phyloP scores from a whole-genome alignment of 1,284 basidiomycete species.

The Cryptococcus sp. region DNA sequence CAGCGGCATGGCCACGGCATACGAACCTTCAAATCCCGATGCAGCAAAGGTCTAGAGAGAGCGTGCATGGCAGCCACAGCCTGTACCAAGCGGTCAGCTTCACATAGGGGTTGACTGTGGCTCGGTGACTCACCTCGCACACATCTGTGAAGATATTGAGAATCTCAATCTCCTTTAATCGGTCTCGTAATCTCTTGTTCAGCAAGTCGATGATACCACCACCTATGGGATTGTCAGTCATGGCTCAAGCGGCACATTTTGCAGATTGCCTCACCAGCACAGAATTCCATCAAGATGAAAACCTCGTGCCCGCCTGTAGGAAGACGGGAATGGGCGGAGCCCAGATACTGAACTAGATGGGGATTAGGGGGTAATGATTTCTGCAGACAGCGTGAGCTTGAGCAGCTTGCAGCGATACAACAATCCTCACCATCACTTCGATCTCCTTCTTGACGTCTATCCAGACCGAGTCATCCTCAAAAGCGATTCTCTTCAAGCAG shows the following conservation, averaged over 20 bases:
- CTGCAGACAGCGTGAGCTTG: constrained; percentile 17
- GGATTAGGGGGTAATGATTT: constrained; percentile 43
- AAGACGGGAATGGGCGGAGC: constrained; percentile 77
- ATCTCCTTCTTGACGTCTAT: constrained; percentile 97
- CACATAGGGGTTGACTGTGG: background rate
- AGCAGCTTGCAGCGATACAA: background rate
- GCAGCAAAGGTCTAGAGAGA: constrained; percentile 77
- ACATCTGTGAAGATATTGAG: constrained; percentile 96
- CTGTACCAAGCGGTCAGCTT: constrained; percentile 22
- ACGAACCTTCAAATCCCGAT: constrained; percentile 85
- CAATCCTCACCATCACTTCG: constrained; percentile 86
- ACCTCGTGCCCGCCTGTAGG: constrained; percentile 87
- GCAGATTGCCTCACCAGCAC: constrained; percentile 59
- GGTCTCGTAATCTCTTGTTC: constrained; percentile 91
- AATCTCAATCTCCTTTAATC: constrained; percentile 92
- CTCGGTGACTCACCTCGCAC: constrained; percentile 62
- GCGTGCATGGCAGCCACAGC: constrained; percentile 95
- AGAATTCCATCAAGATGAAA: constrained; percentile 99
- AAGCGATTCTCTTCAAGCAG: constrained; percentile 96
- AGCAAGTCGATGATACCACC: constrained; percentile 99
- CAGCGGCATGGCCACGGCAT: background rate
- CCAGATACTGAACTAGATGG: constrained; percentile 48
- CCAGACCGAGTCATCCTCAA: constrained; percentile 84
- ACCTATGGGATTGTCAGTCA: constrained; percentile 56
- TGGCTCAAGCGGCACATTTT: background rate